Base-by-base conservation (phyloP, 306 rosid genomes). In the Luffa acutangula region DNA sequence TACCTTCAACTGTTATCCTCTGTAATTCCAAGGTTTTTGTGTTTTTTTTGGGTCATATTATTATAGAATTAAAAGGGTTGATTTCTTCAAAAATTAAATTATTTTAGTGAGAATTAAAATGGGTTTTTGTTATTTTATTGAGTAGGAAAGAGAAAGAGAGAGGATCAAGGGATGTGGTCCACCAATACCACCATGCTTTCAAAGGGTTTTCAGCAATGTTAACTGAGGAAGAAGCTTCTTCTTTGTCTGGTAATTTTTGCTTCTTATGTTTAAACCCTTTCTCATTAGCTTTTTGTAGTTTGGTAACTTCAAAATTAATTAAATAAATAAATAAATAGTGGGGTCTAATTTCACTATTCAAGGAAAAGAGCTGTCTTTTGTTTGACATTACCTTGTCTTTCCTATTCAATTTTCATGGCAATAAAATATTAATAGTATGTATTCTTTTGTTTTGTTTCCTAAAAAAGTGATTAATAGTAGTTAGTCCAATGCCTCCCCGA, bases 181-280 rank as follows among this genome's bases (percentile, higher is more conserved):
- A 95, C 82, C 92, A 86, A 67, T 95, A 85, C 69, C 81, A 67
- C 59, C 91, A 95, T 89, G 97, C 97, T 80, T 85, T 95, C 43
- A 90, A 85, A 85, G 98, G 98, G 10, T 95, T 95, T 84, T 95
- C 96, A 52, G 97, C 98, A 77, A 84, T 92, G 96, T 91, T 95
- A 63, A 95, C 97, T 63, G 87, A 86, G 65, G 74, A 21, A 81
- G 97, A 95, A 87, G 98, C 98, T 85, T 89, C 97, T 54, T 69
- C 84, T 54, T 80, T 95, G 37, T 89, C 97, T 71, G 97, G 97
- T 91, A 87, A 10, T 82, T 48, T 77, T 58, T 37, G n/a, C 17
- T 67, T 67, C 15, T 9, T 69, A 8, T 41, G 3, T 69, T 69
- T 42, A 41, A 42, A 42, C 33, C 33, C 36, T 3, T 52, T 39